Evolutionary conservation across 257 asterid genomes (phyloP), one percentile per base, ranked within the genome.

Genomic region (Solanum commersonii): DNA sequence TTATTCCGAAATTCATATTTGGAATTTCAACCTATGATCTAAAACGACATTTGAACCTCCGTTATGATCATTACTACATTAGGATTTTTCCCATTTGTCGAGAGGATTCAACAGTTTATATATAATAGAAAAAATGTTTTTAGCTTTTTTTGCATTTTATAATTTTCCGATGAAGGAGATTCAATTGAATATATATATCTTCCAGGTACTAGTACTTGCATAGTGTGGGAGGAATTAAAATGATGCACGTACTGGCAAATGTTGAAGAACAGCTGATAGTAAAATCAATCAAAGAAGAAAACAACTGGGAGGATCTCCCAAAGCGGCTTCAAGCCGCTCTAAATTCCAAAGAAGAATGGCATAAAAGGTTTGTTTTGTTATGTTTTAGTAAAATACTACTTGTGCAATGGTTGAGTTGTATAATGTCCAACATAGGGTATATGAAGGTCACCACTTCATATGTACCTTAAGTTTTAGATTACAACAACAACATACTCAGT

Each of bases 281-380:
- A 15, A 96, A 94, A 90, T 96, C 99, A 78, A 93, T 97, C 83
- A 92, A 82, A 74, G 99, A 97, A 87, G 98, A 97, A 91, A 92
- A 94, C 59, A 87, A 88, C 2, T 97, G 98, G 98, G 99, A 97
- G 65, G 93, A 87, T 88, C 97, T 97, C 82, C 98, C 98, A 33
- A 97, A 96, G 92, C 94, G 99, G 87, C 98, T 97, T 88, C 99
- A 97, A 88, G 92, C 99, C 74, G 92, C 92, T 87, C 88, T 97
- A 89, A 95, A 91, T 92, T 94, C 99, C 83, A 94, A 91, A 90
- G 99, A 97, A 38, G 99, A 97, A 93, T 97, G 98, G 98, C 96
- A 97, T 83, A 93, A 95, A 86, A 94, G 98, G 99, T 97, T 81
- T 86, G 14, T 85, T 44, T 84, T 86, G 14, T 85, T 42, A 29